A percentile compares a stretch with the other conserved stretches of the same genome.
Conservation (phyloP, 2,329 filamentous ascomycete species). For the Stylonectria norvegica region DNA sequence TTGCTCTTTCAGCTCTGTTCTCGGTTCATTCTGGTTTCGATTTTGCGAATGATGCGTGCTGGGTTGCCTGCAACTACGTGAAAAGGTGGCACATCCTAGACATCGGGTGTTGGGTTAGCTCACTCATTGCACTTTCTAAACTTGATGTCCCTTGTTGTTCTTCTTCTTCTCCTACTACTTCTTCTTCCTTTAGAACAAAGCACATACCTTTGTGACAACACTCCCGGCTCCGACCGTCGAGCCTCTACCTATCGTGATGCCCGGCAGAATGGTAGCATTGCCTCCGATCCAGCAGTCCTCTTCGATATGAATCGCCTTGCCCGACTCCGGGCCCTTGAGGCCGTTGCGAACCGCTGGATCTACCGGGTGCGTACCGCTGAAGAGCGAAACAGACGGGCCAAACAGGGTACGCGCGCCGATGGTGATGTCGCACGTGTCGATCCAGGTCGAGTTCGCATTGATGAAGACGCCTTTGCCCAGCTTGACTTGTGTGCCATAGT, state of each 20-base stretch:
- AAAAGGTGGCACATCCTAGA: conserved; percentile 27
- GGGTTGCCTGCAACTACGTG: conserved; percentile 29
- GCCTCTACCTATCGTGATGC: conserved; percentile 74
- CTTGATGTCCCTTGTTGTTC: too few species aligned
- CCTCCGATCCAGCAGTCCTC: conserved; percentile 81
- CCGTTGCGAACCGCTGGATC: conserved; percentile 74
- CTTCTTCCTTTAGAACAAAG: not conserved
- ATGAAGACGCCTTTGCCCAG: conserved; percentile 67
- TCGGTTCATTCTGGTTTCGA: conserved; percentile 5
- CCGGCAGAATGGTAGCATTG: conserved; percentile 67
- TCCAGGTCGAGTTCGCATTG: conserved; percentile 69
- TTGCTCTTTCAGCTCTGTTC: not conserved
- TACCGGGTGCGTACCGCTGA: conserved; percentile 70
- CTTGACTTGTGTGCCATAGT: conserved; percentile 74
- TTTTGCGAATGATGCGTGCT: conserved; percentile 18
- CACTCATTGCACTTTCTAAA: too few species aligned
- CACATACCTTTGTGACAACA: conserved; percentile 66
- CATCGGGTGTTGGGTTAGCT: conserved; percentile 22
- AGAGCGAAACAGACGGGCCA: conserved; percentile 76
- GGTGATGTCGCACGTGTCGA: conserved; percentile 72
- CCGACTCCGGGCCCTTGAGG: conserved; percentile 69
- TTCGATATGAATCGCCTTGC: conserved; percentile 69
- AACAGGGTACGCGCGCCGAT: conserved; percentile 76
- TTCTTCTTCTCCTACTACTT: not conserved
- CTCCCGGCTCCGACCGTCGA: conserved; percentile 74